A percentile compares a stretch with the other conserved stretches of the same genome.
Conservation (phyloP, 1,139 yeast species). For the Saccharomyces hybrid region DNA sequence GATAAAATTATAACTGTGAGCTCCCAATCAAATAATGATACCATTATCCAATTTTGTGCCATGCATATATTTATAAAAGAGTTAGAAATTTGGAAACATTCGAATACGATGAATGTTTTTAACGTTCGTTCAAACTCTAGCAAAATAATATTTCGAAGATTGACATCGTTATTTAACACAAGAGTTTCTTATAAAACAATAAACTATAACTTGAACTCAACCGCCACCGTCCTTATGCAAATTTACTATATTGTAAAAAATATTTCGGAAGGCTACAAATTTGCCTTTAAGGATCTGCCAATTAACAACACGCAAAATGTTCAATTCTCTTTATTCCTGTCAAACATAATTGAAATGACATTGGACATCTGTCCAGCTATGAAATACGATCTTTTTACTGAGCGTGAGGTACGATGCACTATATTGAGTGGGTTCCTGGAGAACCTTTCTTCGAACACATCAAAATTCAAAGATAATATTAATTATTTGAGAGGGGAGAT, state of each 20-base stretch:
- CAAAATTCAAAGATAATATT: constrained; percentile 5
- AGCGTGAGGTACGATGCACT: constrained; percentile 3
- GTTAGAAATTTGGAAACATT: constrained; percentile 23
- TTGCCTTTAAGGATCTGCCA: constrained; percentile 3
- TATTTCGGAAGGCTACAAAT: constrained; percentile 10
- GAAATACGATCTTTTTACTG: neutral
- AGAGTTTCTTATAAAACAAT: constrained; percentile 26
- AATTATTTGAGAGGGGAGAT: constrained; percentile 1
- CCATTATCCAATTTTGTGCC: constrained; percentile 23
- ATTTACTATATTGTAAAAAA: constrained; percentile 12
- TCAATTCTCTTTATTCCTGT: constrained; percentile 3
- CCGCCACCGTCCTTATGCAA: constrained; percentile 17
- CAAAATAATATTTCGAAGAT: constrained; percentile 8
- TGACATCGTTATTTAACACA: constrained; percentile 10
- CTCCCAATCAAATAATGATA: constrained; percentile 4
- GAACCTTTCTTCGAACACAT: constrained; percentile 3
- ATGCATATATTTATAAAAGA: constrained; percentile 15
- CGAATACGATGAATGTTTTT: constrained; percentile 15
- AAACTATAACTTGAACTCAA: constrained; percentile 15
- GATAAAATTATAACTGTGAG: constrained; percentile 37
- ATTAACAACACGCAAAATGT: constrained; percentile 2
- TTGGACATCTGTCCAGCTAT: neutral
- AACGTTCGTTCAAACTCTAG: constrained; percentile 9
- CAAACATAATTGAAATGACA: neutral
- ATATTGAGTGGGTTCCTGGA: constrained; percentile 8